Base-by-base conservation (phyloP, 1,139 yeast species). In the Taiozyma sp. region DNA sequence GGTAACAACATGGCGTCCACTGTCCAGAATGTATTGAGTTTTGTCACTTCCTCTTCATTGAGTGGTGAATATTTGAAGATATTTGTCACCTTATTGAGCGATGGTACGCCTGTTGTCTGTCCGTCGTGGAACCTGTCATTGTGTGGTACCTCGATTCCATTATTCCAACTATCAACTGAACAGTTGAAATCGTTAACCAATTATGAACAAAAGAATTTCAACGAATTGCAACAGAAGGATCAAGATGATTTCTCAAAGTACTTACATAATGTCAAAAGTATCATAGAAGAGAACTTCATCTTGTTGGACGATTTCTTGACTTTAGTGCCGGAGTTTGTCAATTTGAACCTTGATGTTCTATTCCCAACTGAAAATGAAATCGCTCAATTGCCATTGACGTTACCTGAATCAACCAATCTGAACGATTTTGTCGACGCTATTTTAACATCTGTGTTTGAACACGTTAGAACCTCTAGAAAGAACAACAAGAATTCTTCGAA, bases 1-100 rank as follows among this genome's bases (percentile, higher is more conserved):
- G 77, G 76, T 44, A 67, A 72, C 34, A 73, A 68, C 46, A 58
- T 52, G 5, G 42, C 51, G 51, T 51, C 57, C 52, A 54, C 59
- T 44, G 54, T 58, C 34, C 59, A 60, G 50, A 59, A 59, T 41
- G 71, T 83, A 8, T 74, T 85, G 40, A 84, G 96, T 7, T 83
- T 90, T 63, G 96, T 93, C 19, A 92, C 98, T 0, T 95, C 97
- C 0, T 90, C 97, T 0, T 91, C 97, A 1, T 73, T 93, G 49
- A 80, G 85, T 22, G 98, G 98, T 4, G 85, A 82, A 53, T 93
- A 90, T 65, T 74, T 84, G 46, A 78, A 88, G 48, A 72, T 90
- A 22, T 81, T 80, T 54, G 84, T 92, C 1, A 87, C 91, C 56
- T 67, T 87, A 38, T 77, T 93, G 23, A 80, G 81, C 54, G 99